Base-by-base conservation (phyloP, 2,329 filamentous ascomycete species). In the Fusarium praegraminearum region DNA sequence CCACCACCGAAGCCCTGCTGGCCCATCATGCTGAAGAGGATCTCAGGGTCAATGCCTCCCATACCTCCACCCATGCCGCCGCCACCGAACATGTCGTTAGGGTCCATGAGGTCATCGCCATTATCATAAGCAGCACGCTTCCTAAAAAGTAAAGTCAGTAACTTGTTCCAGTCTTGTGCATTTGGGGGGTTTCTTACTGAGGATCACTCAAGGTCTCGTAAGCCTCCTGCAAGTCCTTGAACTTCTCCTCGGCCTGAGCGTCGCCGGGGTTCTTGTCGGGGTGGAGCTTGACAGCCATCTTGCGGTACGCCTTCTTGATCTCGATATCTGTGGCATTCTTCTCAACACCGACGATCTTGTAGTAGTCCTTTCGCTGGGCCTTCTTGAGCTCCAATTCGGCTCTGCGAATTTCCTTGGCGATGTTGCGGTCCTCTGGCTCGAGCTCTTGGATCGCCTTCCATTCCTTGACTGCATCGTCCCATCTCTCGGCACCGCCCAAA, bases 351-450 rank as follows among this genome's bases (percentile, higher is more conserved):
- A 99, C 89, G 72, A 98, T 97, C 87, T 98, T 98, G 85, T 99
- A 99, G 83, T 97, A 98, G 78, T 99, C 96, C 82, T 99, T 99
- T 67, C 96, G 88, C 82, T 95, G 92, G 79, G 92, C 92, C 90
- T 98, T 98, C 90, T 99, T 99, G 69, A 98, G 84, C 82, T 99
- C 96, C 28, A 98, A 84, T 83, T 99, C 95, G 2, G 95, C 96
- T 75, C 91, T 92, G 60, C 93, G 91, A 45, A 98, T 89, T 76
- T 99, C 96, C 80, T 92, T 94, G 53, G 87, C 85, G 64, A 98
- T 91, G 16, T 87, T 89, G 43, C 90, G 88, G 79, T 99, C 96
- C 67, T 90, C 86, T 3, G 94, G 94, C 72, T 96, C 93, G 63
- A 90, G 83, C 78, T 98, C 95, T 52, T 91, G 87, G 62, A 98